Evolutionary conservation across 2,329 filamentous ascomycete species (phyloP), one percentile per base, ranked within the genome.

Genomic region (Trichophyton simii): DNA sequence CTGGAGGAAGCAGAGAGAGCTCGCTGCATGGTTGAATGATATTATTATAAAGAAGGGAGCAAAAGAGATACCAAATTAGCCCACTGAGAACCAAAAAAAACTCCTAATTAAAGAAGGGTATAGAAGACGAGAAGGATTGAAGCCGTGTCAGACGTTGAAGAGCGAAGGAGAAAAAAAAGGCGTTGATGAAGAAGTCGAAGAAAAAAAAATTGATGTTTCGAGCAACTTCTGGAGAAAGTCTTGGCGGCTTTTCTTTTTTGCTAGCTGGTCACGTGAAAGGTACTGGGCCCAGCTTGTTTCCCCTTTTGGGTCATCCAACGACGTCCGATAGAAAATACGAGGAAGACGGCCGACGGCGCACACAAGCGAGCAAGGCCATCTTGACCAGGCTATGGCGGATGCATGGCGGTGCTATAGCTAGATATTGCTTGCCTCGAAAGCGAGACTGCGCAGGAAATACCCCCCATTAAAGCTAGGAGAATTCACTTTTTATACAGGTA

Each of bases 1-100:
- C 90, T 83, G 72, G 88, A 81, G 75, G 84, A 82, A 70, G 89
- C 89, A 75, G 88, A 85, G 74, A 99, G 83, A 79, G 91, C 91
- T 79, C 94, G 89, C 84, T 99, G 94, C 94, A 99, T 99, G 75
- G 77, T 88, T 38, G 34, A 63, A 65, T 63, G 63, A 54, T 60
- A 52, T 59, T 55, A 34, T 61, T 62, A 63, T 55, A 22, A 61
- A 22, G 57, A 70, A 64, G 62, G 62, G 67, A 63, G 63, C 66
- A 63, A 58, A 66, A 60, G 65, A 65, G 67, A 63, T 65, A 67
- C 63, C 63, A 65, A 61, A 58, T 66, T 63, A 60, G 60, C 67
- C 70, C 71, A 72, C 75, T 68, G 71, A 71, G 57, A 34, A 62
- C 28, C 64, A 44, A 44, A 44, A 68, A 68, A 50, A 66, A 67